Percentiles rank a stretch among this genome's conserved stretches.
Conservation (phyloP, 83 land plant genomes). For the Diphasiastrum complanatum region DNA sequence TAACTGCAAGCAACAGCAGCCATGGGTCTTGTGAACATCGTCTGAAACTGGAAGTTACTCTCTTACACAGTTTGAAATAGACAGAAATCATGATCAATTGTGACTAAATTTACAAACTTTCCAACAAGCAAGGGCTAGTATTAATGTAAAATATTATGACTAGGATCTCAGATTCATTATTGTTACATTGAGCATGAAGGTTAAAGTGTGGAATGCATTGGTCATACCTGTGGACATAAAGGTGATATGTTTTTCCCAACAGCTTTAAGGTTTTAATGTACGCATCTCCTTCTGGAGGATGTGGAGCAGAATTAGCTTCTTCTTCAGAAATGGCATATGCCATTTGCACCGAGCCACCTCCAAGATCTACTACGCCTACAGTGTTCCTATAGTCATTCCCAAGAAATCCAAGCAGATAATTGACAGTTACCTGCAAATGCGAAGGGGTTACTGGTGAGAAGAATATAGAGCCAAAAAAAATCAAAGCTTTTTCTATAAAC, state of each 20-base stretch:
- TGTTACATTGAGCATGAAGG: too few relatives aligned
- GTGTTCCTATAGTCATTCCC: conserved; percentile 63
- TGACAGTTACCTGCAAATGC: conserved; percentile 78
- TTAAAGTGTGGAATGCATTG: too few relatives aligned
- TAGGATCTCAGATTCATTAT: background rate
- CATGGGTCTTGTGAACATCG: background rate
- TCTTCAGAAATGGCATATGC: conserved; percentile 92
- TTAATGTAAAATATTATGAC: background rate
- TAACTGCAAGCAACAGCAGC: conserved; percentile 45
- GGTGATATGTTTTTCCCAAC: conserved; percentile 57
- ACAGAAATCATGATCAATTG: background rate
- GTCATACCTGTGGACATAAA: conserved; percentile 89
- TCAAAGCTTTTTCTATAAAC: too few relatives aligned
- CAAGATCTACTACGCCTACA: conserved; percentile 96
- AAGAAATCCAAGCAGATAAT: conserved; percentile 69
- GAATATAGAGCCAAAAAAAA: too few relatives aligned
- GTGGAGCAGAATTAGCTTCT: conserved; percentile 71
- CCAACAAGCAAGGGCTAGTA: background rate
- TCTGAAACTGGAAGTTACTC: background rate
- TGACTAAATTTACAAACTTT: background rate
- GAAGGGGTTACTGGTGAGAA: too few relatives aligned
- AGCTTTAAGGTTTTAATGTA: conserved; percentile 74
- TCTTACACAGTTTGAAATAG: background rate
- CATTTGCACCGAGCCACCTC: conserved; percentile 99
- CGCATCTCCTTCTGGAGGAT: conserved; percentile 40